Evolutionary conservation across 306 rosid genomes (phyloP).

Genomic region (Ziziphus jujuba): DNA sequence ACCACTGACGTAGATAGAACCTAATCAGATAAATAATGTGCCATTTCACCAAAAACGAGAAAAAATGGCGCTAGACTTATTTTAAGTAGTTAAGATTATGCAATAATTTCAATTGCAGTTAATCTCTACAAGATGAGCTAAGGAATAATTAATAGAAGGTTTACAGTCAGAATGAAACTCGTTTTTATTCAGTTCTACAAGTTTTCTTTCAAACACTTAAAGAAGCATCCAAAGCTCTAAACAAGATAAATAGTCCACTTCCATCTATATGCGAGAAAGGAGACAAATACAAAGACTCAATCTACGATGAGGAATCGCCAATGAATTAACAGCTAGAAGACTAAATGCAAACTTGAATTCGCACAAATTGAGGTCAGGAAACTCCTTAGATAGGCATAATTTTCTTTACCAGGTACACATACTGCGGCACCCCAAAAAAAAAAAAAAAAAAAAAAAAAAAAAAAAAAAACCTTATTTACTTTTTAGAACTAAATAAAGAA

Average conservation of each 20-base stretch:
- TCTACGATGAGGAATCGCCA: constrained; percentile 1
- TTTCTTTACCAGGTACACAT: constrained; percentile 2
- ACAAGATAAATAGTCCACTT: too few relatives aligned
- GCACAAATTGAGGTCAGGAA: background rate
- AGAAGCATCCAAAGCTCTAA: too few relatives aligned
- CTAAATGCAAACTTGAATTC: background rate
- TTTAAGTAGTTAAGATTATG: constrained; percentile 3
- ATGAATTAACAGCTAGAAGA: background rate
- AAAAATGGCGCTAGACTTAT: background rate
- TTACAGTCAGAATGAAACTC: background rate
- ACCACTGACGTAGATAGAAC: constrained; percentile 6
- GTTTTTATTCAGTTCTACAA: background rate
- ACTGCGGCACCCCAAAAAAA: too few relatives aligned
- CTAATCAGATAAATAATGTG: background rate
- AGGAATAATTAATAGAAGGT: background rate
- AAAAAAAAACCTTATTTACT: too few relatives aligned
- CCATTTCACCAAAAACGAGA: background rate
- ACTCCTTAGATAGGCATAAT: background rate
- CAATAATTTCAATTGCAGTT: background rate
- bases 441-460: too few relatives aligned
- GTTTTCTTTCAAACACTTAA: too few relatives aligned
- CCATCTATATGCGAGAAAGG: background rate
- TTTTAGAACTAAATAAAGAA: too few relatives aligned
- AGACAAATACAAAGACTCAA: background rate
- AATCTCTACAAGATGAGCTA: background rate